Evolutionary conservation across 805 yeast species (phyloP).

Genomic region (Saccharomyces cerevisiae): DNA sequence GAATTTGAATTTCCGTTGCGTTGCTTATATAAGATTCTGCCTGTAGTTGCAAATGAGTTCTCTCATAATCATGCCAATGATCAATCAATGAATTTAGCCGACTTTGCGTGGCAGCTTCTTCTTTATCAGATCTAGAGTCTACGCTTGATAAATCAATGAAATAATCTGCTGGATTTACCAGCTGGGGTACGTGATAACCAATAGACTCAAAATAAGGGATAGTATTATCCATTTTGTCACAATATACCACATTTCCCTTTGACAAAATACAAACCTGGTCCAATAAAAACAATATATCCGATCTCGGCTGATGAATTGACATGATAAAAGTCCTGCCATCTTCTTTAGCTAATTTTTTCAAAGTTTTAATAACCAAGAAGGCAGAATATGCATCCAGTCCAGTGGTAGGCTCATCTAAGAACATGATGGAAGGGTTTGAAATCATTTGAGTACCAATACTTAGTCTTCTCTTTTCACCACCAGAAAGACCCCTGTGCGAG

Average conservation of each 20-base stretch:
- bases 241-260: conserved; percentile 48
- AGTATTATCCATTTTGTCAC: conserved; percentile 39
- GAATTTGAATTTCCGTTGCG: conserved; percentile 19
- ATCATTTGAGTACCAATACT: conserved; percentile 73
- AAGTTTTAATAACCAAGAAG: conserved; percentile 48
- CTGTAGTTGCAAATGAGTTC: background rate
- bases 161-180: conserved; percentile 56
- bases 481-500: conserved; percentile 57
- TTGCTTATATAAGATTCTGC: background rate
- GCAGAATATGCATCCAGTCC: conserved; percentile 80
- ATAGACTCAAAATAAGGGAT: conserved; percentile 42
- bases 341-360: conserved; percentile 46
- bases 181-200: conserved; percentile 39
- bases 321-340: conserved; percentile 65
- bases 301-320: conserved; percentile 79
- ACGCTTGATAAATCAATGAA: conserved; percentile 50
- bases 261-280: conserved; percentile 64
- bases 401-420: conserved; percentile 83
- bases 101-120: conserved; percentile 29
- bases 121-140: conserved; percentile 37
- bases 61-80: conserved; percentile 31
- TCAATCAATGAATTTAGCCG: conserved; percentile 31
- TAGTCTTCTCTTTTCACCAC: conserved; percentile 75
- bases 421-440: conserved; percentile 66
- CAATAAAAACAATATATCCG: conserved; percentile 61